Conservation (phyloP, 2,329 filamentous ascomycete species). For the Sporothrix inflata region DNA sequence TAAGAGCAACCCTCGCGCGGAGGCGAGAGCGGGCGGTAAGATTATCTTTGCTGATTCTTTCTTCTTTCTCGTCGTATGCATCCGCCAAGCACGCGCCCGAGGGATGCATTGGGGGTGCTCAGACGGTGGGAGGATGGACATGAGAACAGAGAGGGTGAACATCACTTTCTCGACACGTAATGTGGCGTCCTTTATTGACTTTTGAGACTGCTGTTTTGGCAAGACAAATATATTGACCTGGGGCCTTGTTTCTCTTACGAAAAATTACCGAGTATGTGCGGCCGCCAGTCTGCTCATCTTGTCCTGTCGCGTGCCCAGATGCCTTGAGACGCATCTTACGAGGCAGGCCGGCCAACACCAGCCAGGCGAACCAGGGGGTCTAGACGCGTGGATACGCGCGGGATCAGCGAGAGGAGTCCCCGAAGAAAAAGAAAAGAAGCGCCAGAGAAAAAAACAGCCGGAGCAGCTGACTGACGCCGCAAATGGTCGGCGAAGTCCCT, state of each 20-base stretch:
- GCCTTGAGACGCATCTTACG: not conserved
- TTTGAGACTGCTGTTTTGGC: not conserved
- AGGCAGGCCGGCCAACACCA: not conserved
- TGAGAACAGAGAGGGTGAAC: not conserved
- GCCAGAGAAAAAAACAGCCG: not conserved
- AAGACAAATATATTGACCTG: not conserved
- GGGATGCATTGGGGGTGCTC: not conserved
- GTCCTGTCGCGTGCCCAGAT: slow-evolving; percentile 3
- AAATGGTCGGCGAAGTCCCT: not conserved
- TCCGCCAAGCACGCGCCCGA: not conserved
- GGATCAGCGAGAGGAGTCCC: not conserved
- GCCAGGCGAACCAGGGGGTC: not conserved
- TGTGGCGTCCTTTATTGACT: slow-evolving; percentile 16
- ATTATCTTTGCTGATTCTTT: not conserved
- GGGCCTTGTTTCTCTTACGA: not conserved
- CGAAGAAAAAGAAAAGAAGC: slow-evolving; percentile 14
- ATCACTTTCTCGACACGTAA: not conserved
- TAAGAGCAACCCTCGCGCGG: not conserved
- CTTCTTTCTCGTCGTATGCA: not conserved
- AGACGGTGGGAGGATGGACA: slow-evolving; percentile 6
- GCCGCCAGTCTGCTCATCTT: not conserved
- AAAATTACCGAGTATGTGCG: not conserved
- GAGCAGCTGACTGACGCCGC: not conserved
- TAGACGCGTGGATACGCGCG: not conserved
- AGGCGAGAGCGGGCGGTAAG: not conserved